Conservation (phyloP, 768 basidiomycete species). For the Leccinum broughii region DNA sequence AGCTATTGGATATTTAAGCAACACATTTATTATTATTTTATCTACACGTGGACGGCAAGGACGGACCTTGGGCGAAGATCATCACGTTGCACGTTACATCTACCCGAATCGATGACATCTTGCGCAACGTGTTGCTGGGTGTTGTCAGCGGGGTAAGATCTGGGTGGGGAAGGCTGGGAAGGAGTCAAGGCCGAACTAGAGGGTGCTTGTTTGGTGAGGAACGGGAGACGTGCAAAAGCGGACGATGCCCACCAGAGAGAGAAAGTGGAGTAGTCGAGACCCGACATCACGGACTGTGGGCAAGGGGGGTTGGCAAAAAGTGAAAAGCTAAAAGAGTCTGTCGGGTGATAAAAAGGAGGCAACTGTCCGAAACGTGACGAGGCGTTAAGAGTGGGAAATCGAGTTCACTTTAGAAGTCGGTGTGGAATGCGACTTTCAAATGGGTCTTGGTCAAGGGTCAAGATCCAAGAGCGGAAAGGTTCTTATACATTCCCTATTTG, state of each 20-base stretch:
- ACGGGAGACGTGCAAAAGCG: not conserved
- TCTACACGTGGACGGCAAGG: slow-evolving; percentile 28
- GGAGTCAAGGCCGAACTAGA: slow-evolving; percentile 30
- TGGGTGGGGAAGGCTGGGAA: slow-evolving; percentile 21
- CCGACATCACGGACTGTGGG: slow-evolving; percentile 17
- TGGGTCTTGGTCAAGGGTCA: slow-evolving; percentile 26
- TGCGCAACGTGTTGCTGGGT: slow-evolving; percentile 28
- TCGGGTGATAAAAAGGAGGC: slow-evolving; percentile 8
- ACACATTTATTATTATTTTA: not conserved
- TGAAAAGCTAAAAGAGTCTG: slow-evolving; percentile 3
- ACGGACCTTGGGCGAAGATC: slow-evolving; percentile 37
- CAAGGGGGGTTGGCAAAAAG: not conserved
- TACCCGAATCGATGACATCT: slow-evolving; percentile 32
- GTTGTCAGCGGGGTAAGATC: slow-evolving; percentile 32
- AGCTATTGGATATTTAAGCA: slow-evolving; percentile 22
- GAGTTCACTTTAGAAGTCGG: slow-evolving; percentile 20
- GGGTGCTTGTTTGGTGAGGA: slow-evolving; percentile 6
- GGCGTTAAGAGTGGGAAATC: slow-evolving; percentile 12
- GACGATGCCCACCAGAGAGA: slow-evolving; percentile 23
- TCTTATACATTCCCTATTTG: slow-evolving; percentile 30
- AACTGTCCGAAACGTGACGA: slow-evolving; percentile 2
- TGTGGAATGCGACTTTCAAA: slow-evolving; percentile 22
- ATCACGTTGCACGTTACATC: slow-evolving; percentile 31
- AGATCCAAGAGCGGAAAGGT: slow-evolving; percentile 25
- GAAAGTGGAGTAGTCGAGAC: slow-evolving; percentile 31